Conservation (phyloP, 768 basidiomycete species). For the Panaeolus cyanescens region DNA sequence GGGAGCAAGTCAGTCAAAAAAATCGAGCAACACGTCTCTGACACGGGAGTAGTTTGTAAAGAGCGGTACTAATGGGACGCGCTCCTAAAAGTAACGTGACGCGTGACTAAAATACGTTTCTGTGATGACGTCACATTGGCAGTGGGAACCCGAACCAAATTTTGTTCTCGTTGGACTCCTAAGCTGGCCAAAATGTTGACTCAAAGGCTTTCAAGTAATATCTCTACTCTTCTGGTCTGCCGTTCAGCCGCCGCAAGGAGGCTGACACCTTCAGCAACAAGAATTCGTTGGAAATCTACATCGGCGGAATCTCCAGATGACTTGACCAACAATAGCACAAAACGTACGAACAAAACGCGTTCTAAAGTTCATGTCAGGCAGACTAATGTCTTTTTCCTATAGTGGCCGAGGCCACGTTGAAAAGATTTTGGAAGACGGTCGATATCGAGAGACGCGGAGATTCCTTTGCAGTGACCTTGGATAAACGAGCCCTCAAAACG, state of each 20-base stretch:
- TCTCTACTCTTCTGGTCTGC: conserved; percentile 5
- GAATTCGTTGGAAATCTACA: conserved; percentile 26
- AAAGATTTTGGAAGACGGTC: conserved; percentile 96
- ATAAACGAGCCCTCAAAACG: conserved; percentile 85
- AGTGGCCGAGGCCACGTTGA: conserved; percentile 88
- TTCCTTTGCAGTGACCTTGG: conserved; percentile 68
- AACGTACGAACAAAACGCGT: conserved; percentile 46
- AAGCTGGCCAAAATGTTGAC: background rate
- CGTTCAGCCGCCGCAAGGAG: background rate
- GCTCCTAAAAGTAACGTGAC: conserved; percentile 2
- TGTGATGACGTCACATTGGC: conserved; percentile 1
- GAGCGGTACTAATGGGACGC: background rate
- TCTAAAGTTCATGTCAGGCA: conserved; percentile 1
- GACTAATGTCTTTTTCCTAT: conserved; percentile 3
- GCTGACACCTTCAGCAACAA: background rate
- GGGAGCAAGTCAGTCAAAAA: background rate
- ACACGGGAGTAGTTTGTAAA: background rate
- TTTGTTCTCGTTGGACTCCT: background rate
- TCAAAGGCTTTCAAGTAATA: conserved; percentile 18
- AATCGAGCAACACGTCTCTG: background rate
- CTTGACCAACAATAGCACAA: conserved; percentile 35
- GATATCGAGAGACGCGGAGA: conserved; percentile 62
- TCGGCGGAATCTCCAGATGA: background rate
- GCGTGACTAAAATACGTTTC: conserved; percentile 2
- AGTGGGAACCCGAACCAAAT: background rate